Evolutionary conservation across 345 rosid genomes (phyloP), one percentile per base, ranked within the genome.

Genomic region (Gossypium longicalyx): DNA sequence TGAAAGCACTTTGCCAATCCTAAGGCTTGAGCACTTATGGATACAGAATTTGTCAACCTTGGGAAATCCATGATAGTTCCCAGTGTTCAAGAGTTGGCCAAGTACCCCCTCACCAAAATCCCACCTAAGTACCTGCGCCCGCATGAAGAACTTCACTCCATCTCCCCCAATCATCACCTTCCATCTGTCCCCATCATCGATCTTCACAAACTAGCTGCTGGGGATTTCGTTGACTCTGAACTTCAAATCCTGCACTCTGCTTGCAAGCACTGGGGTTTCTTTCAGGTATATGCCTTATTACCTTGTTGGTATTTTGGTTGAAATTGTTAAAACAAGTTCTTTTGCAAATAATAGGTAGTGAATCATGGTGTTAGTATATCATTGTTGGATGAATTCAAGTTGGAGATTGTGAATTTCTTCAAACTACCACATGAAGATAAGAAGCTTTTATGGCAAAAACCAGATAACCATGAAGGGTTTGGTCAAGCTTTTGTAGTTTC

Each of bases 401-500:
- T 45, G 23, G 86, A 87, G 61, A 43, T 77, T 17, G 56, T 77
- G 63, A 80, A 81, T 16, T 81, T 87, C 78, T 87, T 87, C 62
- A 29, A 77, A 22, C 83, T 87, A 80, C 76, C 89, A 13, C 73
- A 66, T 12, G 84, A 81, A 43, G 84, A 84, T 76, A 85, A 84
- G 87, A 70, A 79, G 81, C 78, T 65, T 73, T 74, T 87, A 12
- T 87, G 89, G 91, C 89, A 85, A 72, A 77, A 71, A 9, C 82
- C 86, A 2, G 84, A 81, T 17, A 84, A 85, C 72, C 86, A 85
- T 0, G 85, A 87, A 59, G 89, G 91, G 4, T 87, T 87, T 47
- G 91, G 87, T 59, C 89, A 87, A 78, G 72, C 81, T 12, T 78
- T 87, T 60, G 91, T 87, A 53, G 79, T 73, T 9, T 87, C 86